Base-by-base conservation (phyloP, 2,329 filamentous ascomycete genomes). In the Dothidotthia symphoricarpi region DNA sequence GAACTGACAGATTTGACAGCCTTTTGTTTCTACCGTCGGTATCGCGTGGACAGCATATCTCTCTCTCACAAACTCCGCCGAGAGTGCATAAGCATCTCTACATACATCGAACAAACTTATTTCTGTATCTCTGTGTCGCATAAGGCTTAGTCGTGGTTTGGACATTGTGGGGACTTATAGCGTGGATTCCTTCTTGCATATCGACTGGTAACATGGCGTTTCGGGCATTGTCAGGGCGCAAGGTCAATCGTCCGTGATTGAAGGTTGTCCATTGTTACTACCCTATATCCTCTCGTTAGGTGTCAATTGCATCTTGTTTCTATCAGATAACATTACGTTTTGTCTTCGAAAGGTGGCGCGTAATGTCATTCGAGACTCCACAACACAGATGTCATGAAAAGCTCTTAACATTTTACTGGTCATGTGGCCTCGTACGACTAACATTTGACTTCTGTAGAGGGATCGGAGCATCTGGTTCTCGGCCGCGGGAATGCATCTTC, bases 31-130 rank as follows among this genome's bases (percentile, higher is more conserved):
- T 12, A 94, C 88, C 7, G 72, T 98, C 39, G 91, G 91, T 76
- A 97, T 97, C 57, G 89, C 89, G 24, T 97, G 91, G 93, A 97
- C 93, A 9, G 91, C 90, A 14, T 98, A 96, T 68, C 80, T 98
- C 9, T 96, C 90, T 3, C 77, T 98, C 34, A 87, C 85, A 45
- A 97, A 97, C 70, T 84, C 89, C 4, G 76, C 88, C 3, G 88
- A 94, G 43, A 86, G 91, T 36, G 75, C 73, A 11, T 66, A 55
- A 42, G 47, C 31, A 13, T 12, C 13, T 28, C 11, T 10, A n/a
- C 17, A 12, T 15, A 34, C 27, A 51, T 48, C 28, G 43, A 45
- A 39, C 45, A 41, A 35, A 36, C 31, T 44, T 55, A 43, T 44
- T 43, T 48, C 41, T 53, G 39, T 39, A 47, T 47, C 44, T 24